Percentiles rank a stretch among this genome's conserved stretches.
These are phyloP conservation scores for Hyphopichia pseudoburtonii DNA, from an alignment of 1,139 yeast species.

Conservation along the genomic window DNA sequence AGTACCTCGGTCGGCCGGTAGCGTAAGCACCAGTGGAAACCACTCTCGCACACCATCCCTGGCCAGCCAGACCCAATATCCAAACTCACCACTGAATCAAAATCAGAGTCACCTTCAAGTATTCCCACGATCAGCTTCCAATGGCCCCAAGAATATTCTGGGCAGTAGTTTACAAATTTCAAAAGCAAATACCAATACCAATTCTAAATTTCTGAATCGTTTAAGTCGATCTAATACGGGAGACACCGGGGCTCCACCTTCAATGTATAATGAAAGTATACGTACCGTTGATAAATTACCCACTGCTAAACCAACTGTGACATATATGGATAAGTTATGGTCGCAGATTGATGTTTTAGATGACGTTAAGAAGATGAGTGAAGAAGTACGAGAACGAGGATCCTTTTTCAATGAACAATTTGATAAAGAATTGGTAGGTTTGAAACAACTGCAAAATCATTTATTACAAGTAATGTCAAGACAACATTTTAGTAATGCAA, in stretches of 20 bases:
- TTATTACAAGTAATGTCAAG: conserved; percentile 57
- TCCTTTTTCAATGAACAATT: conserved; percentile 67
- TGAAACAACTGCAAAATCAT: conserved; percentile 61
- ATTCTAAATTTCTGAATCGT: not conserved
- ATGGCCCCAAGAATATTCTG: too few species aligned
- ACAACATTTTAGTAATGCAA: conserved; percentile 24
- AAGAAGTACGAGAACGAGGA: conserved; percentile 49
- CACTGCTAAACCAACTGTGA: conserved; percentile 50
- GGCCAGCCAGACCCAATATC: too few species aligned
- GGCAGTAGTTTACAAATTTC: too few species aligned
- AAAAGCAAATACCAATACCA: not conserved
- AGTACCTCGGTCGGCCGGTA: too few species aligned
- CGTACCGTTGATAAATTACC: conserved; percentile 46
- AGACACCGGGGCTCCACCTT: conserved; percentile 2
- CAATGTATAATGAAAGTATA: conserved; percentile 28
- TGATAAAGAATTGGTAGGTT: conserved; percentile 51
- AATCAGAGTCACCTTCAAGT: not conserved
- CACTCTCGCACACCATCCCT: not conserved
- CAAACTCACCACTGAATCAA: too few species aligned
- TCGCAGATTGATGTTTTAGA: conserved; percentile 85
- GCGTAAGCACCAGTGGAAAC: too few species aligned
- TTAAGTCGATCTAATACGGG: not conserved
- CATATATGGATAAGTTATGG: conserved; percentile 77
- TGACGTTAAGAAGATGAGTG: conserved; percentile 70
- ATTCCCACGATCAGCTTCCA: not conserved